These are phyloP conservation scores for Arabis alpina DNA, from an alignment of 345 rosid genomes.

Conservation along the genomic window DNA sequence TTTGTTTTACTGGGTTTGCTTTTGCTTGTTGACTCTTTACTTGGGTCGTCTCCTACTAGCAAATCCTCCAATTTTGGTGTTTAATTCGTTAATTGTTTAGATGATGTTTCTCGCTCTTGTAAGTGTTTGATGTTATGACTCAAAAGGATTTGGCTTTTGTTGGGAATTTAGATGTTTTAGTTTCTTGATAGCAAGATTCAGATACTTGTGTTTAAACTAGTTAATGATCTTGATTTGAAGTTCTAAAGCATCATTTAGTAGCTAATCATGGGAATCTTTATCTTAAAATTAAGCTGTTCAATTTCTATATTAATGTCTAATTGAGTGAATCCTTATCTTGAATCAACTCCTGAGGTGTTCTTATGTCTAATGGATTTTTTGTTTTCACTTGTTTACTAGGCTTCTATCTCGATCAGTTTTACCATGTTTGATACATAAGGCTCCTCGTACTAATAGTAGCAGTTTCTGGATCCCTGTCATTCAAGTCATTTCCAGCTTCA, in stretches of 20 bases:
- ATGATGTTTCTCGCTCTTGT: constrained; percentile 1
- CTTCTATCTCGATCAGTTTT: constrained; percentile 60
- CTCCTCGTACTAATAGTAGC: constrained; percentile 74
- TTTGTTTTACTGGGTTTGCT: constrained; percentile 32
- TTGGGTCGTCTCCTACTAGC: constrained; percentile 12
- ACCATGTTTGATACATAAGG: constrained; percentile 68
- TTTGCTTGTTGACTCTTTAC: constrained; percentile 30
- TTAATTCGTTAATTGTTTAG: not conserved
- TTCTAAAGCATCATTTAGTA: constrained; percentile 8
- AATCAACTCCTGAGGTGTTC: not conserved
- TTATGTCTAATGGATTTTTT: constrained; percentile 12
- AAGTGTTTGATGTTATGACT: constrained; percentile 26
- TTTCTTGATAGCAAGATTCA: constrained; percentile 16
- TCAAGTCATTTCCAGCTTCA: constrained; percentile 80
- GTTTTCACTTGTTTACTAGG: constrained; percentile 44
- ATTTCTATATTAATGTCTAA: not conserved
- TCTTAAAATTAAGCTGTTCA: not conserved
- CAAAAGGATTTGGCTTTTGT: constrained; percentile 24
- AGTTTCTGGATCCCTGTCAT: constrained; percentile 88
- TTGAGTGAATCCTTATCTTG: constrained; percentile 1
- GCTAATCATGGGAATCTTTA: constrained; percentile 1
- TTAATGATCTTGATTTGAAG: constrained; percentile 15
- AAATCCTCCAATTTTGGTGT: not conserved
- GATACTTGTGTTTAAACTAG: not conserved
- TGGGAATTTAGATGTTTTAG: not conserved